Evolutionary conservation across 306 rosid genomes (phyloP), one percentile per base, ranked within the genome.

Genomic region (Rosa multiflora): DNA sequence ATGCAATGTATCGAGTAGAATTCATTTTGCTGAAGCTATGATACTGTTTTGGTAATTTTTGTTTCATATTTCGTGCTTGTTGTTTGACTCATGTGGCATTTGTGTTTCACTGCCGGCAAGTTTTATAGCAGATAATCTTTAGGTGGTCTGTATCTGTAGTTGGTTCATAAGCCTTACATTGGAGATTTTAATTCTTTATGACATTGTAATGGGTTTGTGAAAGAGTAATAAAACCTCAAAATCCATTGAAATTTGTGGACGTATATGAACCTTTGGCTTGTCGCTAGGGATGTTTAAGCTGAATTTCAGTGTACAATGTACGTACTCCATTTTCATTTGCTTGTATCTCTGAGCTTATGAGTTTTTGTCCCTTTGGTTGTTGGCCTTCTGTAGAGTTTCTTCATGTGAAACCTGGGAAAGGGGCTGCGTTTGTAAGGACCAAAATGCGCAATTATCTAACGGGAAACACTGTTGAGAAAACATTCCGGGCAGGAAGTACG

Each of bases 341-440:
- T 5, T 75, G 55, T 42, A 23, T 75, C 20, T 42, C 37, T 39
- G 67, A 55, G 70, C 68, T 79, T 59, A 10, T 43, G 40, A 52
- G 11, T 74, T 64, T 37, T 48, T 29, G 62, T 8, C 2, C 62
- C n/a, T 61, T 61, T 80, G 23, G 15, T 39, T 23, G 29, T 75
- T 81, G 82, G 66, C 64, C 9, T 79, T 59, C 26, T 77, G 59
- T 76, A 95, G 99, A 95, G 88, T 95, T 95, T 87, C 98, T 95
- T 74, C 99, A 95, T 21, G 98, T 95, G 10, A 95, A 95, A 84
- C 99, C 99, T 52, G 99, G 98, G 42, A 95, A 92, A 83, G 99
- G 98, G 42, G 97, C 99, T 14, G 99, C 99, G 23, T 95, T 95
- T 80, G 98, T 93, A 55, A 88, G 99, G 91, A 95, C 99, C 84